phyloP scores from a whole-genome alignment of 768 basidiomycete genomes.

The Calocera cornea region DNA sequence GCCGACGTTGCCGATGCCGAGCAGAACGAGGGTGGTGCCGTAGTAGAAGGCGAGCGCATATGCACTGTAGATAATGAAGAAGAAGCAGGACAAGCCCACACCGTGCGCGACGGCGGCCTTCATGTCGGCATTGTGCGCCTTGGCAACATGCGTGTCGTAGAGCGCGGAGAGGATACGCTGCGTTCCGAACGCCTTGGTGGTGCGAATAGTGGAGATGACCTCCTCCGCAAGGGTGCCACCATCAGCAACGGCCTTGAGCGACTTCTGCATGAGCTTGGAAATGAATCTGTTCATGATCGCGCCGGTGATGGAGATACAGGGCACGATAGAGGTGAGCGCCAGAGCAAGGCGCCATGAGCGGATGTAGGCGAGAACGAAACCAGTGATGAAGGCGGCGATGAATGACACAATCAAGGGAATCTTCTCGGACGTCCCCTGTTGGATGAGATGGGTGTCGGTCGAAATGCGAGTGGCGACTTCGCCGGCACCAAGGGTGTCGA shows the following conservation, averaged over 20 bases:
- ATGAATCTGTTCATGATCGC: conserved; percentile 17
- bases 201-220: conserved; percentile 29
- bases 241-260: conserved; percentile 24
- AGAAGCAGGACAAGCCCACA: conserved; percentile 24
- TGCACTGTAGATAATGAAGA: conserved; percentile 23
- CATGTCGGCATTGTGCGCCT: conserved; percentile 19
- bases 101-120: conserved; percentile 20
- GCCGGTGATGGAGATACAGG: conserved; percentile 27
- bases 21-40: conserved; percentile 25
- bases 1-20: conserved; percentile 21
- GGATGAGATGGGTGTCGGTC: conserved; percentile 27
- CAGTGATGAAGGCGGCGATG: conserved; percentile 26
- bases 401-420: conserved; percentile 18
- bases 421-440: conserved; percentile 32
- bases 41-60: conserved; percentile 30
- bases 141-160: conserved; percentile 26
- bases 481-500: conserved; percentile 33
- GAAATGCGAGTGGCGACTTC: conserved; percentile 34
- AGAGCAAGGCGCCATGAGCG: conserved; percentile 31
- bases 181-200: conserved; percentile 31
- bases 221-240: conserved; percentile 32
- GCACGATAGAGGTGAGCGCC: conserved; percentile 28
- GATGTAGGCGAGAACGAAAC: conserved; percentile 27
- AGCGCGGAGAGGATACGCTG: conserved; percentile 22
- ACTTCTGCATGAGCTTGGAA: conserved; percentile 20